A percentile compares a stretch with the other conserved stretches of the same genome.
phyloP scores from a whole-genome alignment of 192 early-diverging fungal genomes.

The Entrophospora sp. region DNA sequence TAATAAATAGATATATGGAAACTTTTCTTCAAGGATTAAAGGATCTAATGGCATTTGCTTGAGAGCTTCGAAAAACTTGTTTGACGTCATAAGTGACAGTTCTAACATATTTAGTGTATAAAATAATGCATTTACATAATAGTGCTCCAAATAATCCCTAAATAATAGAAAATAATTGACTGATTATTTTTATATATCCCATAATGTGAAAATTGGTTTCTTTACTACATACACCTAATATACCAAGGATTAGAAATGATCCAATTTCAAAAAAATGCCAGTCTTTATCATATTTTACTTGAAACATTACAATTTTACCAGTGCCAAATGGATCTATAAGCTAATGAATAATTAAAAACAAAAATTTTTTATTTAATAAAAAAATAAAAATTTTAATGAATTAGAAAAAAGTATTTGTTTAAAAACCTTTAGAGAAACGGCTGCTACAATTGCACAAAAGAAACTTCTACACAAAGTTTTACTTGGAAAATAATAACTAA shows the following conservation, averaged over 20 bases:
- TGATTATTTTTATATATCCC: no score
- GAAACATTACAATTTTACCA: conserved; percentile 94
- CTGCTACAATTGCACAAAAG: conserved; percentile 93
- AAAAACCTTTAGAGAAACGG: conserved; percentile 70
- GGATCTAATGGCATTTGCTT: no score
- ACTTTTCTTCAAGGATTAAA: no score
- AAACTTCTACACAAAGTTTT: conserved; percentile 95
- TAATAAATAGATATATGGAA: no score
- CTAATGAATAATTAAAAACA: no score
- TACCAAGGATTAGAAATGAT: conserved; percentile 67
- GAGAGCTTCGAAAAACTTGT: no score
- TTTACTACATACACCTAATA: conserved; percentile 59
- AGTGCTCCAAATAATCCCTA: conserved; percentile 69
- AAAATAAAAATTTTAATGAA: no score
- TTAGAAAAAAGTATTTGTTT: no score
- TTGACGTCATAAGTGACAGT: no score
- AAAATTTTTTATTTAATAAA: no score
- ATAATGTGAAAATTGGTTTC: not conserved
- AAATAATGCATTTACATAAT: conserved; percentile 56
- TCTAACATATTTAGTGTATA: conserved; percentile 60
- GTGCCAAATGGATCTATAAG: conserved; percentile 91
- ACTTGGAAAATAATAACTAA: conserved; percentile 83
- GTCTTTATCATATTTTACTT: conserved; percentile 81
- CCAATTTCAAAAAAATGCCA: conserved; percentile 93
- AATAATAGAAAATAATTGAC: no score